These are phyloP conservation scores for Apodospora peruviana DNA, from an alignment of 495 filamentous ascomycete genomes.

Conservation along the genomic window DNA sequence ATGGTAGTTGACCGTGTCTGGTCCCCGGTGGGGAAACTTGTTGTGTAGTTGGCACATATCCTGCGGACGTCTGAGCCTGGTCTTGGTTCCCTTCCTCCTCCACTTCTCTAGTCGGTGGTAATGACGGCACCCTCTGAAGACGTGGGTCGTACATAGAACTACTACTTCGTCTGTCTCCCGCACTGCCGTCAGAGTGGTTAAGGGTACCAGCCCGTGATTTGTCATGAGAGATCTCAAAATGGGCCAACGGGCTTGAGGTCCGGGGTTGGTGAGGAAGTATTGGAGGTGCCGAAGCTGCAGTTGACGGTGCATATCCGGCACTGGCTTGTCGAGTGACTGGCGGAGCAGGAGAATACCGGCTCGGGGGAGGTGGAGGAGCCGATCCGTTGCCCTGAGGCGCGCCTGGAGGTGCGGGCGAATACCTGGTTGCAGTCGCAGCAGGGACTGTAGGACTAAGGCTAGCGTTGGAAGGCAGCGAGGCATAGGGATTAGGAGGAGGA, in stretches of 20 bases:
- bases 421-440: conserved; percentile 39
- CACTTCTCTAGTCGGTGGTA: conserved; percentile 50
- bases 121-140: conserved; percentile 38
- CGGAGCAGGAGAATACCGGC: conserved; percentile 51
- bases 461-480: conserved; percentile 35
- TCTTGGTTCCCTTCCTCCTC: conserved; percentile 40
- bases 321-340: conserved; percentile 30
- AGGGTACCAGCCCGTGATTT: conserved; percentile 25
- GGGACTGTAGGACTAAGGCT: conserved; percentile 36
- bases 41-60: conserved; percentile 7
- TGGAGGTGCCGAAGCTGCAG: conserved; percentile 33
- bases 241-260: conserved; percentile 79
- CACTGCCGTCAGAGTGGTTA: conserved; percentile 24
- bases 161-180: conserved; percentile 38
- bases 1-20: conserved; percentile 24
- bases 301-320: conserved; percentile 35
- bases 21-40: conserved; percentile 24
- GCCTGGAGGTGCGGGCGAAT: conserved; percentile 56
- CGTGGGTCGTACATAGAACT: conserved; percentile 42
- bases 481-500: conserved; percentile 61
- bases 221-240: conserved; percentile 50
- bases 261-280: conserved; percentile 70
- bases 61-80: conserved; percentile 17
- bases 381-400: conserved; percentile 27
- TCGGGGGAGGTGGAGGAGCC: conserved; percentile 34